Evolutionary conservation across 345 rosid genomes (phyloP), one percentile per base, ranked within the genome.

Genomic region (Salix dunnii): DNA sequence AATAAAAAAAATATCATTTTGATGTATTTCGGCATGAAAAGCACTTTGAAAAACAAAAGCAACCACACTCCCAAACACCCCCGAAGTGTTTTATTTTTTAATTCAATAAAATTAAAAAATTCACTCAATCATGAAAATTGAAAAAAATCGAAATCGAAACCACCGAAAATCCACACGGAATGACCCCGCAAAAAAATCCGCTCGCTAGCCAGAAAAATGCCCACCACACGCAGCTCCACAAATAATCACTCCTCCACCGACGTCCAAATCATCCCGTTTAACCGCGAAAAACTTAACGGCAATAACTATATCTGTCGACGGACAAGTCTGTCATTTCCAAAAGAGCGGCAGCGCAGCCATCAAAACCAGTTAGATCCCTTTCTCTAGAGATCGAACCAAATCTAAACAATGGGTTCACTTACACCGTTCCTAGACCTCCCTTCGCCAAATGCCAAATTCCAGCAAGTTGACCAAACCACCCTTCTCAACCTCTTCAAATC

Each of bases 401-500:
- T 23, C 38, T 13, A 36, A 28, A 33, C n/a, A 78, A 89, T 89
- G 88, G 92, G 92, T 3, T 84, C 88, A 21, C 86, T 88, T 38
- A 81, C 85, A 33, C 82, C 80, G 21, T 58, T 27, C 7, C 74
- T 78, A 0, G 85, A 74, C 63, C 77, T 78, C n/a, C 80, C 83
- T 2, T 66, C 78, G 0, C 77, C 86, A 38, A 67, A 70, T 25
- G 3, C 46, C 36, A 13, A 75, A 33, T 20, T 23, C 5, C 43
- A 74, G 0, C 78, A 79, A 25, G 78, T 92, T 78, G 92, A 91
- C 71, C 82, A 84, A 30, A 78, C 83, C 5, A 85, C 85, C 82
- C 97, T 96, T 65, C 85, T 88, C 63, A 62, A 77, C 48, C 98
- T 96, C 83, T 96, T 96, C 93, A 89, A 83, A 79, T 86, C 97